Conservation (phyloP, 106 monocot genomes). For the Platanthera guangdongensis region DNA sequence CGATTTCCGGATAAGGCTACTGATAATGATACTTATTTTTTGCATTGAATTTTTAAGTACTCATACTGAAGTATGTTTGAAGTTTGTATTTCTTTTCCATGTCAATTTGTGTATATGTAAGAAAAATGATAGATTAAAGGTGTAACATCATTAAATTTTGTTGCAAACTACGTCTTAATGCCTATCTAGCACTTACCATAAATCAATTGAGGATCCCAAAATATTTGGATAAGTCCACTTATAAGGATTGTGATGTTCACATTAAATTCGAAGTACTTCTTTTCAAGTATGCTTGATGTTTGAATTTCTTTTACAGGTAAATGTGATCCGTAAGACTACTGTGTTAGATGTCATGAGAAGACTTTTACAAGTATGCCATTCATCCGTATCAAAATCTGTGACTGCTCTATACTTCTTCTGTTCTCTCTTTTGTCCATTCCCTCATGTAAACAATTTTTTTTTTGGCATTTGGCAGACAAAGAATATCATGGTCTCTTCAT, state of each 20-base stretch:
- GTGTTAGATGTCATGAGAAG: conserved; percentile 99
- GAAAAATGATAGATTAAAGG: no score
- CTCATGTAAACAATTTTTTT: conserved; percentile 8
- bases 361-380: conserved; percentile 56
- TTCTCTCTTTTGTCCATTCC: neutral
- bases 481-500: conserved; percentile 98
- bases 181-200: neutral
- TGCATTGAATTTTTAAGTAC: no score
- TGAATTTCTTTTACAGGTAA: conserved; percentile 49
- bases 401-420: neutral
- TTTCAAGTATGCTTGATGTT: neutral
- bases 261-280: neutral
- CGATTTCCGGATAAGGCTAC: no score
- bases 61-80: no score
- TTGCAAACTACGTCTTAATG: neutral
- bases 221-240: neutral
- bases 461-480: conserved; percentile 58
- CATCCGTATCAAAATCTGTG: neutral
- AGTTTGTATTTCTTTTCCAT: no score
- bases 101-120: no score
- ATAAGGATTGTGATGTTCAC: neutral
- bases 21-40: no score
- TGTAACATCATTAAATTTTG: neutral
- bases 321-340: conserved; percentile 94
- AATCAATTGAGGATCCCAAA: neutral